Evolutionary conservation across 2,329 filamentous ascomycete genomes (phyloP).

Genomic region (Monilinia vaccinii-corymbosi): DNA sequence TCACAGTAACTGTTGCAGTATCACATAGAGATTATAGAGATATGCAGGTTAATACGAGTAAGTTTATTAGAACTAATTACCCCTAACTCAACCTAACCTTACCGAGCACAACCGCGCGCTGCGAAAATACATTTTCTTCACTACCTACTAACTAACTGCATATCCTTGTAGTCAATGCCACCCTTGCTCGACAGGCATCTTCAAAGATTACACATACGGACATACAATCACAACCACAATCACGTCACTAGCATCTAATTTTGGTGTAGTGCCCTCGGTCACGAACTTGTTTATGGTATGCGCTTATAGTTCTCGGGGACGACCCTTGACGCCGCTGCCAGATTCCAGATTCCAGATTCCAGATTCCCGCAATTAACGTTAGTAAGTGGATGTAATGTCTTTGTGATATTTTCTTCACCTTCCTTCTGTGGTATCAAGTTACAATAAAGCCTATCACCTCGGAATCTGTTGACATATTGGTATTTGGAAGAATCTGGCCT

Average conservation of each 20-base stretch:
- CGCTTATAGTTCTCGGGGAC: not conserved
- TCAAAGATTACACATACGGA: not conserved
- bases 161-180: not conserved
- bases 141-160: not conserved
- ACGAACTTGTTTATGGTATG: not conserved
- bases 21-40: too few relatives aligned
- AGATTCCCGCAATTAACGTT: not conserved
- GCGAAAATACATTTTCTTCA: not conserved
- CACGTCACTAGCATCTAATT: slow-evolving; percentile 4
- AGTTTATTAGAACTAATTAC: not conserved
- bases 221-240: not conserved
- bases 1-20: too few relatives aligned
- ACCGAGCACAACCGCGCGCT: not conserved
- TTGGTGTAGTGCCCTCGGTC: not conserved
- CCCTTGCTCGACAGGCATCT: not conserved
- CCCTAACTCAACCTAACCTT: not conserved
- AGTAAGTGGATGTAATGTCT: not conserved
- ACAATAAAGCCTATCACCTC: not conserved
- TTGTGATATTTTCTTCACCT: not conserved
- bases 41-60: not conserved
- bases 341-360: not conserved
- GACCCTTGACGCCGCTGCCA: not conserved
- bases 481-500: not conserved
- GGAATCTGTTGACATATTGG: not conserved
- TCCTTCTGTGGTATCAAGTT: not conserved